These are phyloP conservation scores for Ophiostoma ulmi DNA, from an alignment of 2,329 filamentous ascomycete species.

Conservation along the genomic window DNA sequence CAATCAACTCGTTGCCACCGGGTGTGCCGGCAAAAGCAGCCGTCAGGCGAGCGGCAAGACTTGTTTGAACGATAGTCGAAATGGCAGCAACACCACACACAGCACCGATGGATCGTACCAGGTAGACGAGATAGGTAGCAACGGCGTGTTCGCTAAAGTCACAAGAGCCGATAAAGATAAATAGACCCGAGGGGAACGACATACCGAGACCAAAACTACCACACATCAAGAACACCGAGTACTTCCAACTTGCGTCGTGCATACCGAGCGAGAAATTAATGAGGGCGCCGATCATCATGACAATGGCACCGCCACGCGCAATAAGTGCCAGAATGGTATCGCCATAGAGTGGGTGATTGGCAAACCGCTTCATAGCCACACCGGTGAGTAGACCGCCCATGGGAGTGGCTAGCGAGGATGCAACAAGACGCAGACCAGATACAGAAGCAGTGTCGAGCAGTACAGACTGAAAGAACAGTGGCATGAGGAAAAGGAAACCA, in stretches of 20 bases:
- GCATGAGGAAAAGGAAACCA: slow-evolving; percentile 63
- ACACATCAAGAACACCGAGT: slow-evolving; percentile 32
- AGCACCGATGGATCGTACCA: slow-evolving; percentile 23
- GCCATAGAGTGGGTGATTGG: slow-evolving; percentile 11
- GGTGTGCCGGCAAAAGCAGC: slow-evolving; percentile 16
- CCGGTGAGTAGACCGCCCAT: slow-evolving; percentile 53
- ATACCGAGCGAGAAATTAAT: slow-evolving; percentile 44
- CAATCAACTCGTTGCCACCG: slow-evolving; percentile 19
- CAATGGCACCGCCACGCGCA: slow-evolving; percentile 46
- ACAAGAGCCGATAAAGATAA: neutral
- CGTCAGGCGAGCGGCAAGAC: neutral
- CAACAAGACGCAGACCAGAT: slow-evolving; percentile 59
- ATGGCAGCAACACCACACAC: slow-evolving; percentile 24
- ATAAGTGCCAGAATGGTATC: slow-evolving; percentile 49
- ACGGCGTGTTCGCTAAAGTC: slow-evolving; percentile 22
- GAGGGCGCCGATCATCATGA: slow-evolving; percentile 46
- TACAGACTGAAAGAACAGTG: slow-evolving; percentile 65
- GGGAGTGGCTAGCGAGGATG: slow-evolving; percentile 57
- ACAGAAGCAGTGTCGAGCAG: slow-evolving; percentile 58
- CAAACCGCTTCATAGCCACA: slow-evolving; percentile 50
- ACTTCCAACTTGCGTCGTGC: slow-evolving; percentile 49
- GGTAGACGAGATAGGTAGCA: slow-evolving; percentile 22
- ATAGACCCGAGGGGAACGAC: slow-evolving; percentile 21
- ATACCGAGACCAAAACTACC: slow-evolving; percentile 27
- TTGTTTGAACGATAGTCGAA: slow-evolving; percentile 22